These are phyloP conservation scores for Penstemon davidsonii DNA, from an alignment of 257 asterid species.

Conservation along the genomic window DNA sequence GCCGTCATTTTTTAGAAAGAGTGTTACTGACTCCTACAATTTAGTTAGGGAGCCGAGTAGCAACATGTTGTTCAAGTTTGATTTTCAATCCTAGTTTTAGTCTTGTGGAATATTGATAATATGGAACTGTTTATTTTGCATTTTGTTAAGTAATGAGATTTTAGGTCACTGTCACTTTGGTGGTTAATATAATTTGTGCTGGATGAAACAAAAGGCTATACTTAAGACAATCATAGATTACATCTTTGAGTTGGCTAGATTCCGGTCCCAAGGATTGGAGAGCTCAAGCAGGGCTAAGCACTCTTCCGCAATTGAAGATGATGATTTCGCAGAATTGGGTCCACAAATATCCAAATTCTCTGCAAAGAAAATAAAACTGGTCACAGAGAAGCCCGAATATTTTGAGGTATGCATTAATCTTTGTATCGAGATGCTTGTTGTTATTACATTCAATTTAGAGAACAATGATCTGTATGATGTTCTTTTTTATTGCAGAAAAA, in stretches of 20 bases:
- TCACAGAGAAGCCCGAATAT: constrained; percentile 39
- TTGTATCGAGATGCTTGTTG: too few relatives aligned
- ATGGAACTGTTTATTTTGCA: not conserved
- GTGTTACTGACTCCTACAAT: too few relatives aligned
- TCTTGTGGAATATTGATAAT: too few relatives aligned
- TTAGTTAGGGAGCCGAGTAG: too few relatives aligned
- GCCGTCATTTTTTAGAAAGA: too few relatives aligned
- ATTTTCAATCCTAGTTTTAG: too few relatives aligned
- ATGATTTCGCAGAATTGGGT: constrained; percentile 52
- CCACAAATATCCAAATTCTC: constrained; percentile 30
- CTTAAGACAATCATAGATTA: constrained; percentile 12
- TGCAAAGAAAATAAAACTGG: constrained; percentile 30
- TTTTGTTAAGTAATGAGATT: too few relatives aligned
- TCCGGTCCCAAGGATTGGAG: constrained; percentile 34
- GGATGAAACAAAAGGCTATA: too few relatives aligned
- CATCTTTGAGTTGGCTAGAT: constrained; percentile 32
- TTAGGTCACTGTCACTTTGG: too few relatives aligned
- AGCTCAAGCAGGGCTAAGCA: constrained; percentile 33
- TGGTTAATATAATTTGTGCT: too few relatives aligned
- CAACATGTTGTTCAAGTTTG: too few relatives aligned
- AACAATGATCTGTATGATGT: not conserved
- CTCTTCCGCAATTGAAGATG: constrained; percentile 35
- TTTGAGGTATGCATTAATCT: constrained; percentile 31
- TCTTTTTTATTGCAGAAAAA: constrained; percentile 28
- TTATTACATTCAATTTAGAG: not conserved